phyloP scores from a whole-genome alignment of 2,329 filamentous ascomycete genomes.

The Xylariaceae sp. region DNA sequence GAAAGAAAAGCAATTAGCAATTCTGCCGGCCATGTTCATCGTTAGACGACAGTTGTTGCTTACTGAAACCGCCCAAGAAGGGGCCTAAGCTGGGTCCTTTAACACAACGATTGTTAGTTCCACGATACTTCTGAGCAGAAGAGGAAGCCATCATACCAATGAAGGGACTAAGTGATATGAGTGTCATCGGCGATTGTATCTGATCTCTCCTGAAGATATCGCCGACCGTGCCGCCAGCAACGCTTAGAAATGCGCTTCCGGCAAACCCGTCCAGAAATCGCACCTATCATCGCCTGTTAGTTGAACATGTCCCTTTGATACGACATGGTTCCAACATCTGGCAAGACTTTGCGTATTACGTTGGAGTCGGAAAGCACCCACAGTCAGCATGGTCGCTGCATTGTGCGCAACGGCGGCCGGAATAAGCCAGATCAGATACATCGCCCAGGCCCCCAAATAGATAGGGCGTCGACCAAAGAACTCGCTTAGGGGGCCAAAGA shows the following conservation, averaged over 20 bases:
- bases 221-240: constrained; percentile 80
- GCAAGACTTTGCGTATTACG: neutral
- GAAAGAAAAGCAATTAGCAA: neutral
- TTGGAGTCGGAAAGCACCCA: constrained; percentile 15
- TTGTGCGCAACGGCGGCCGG: constrained; percentile 78
- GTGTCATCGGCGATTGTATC: constrained; percentile 75
- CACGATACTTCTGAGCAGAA: neutral
- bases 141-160: constrained; percentile 33
- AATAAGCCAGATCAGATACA: constrained; percentile 75
- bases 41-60: neutral
- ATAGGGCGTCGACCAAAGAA: constrained; percentile 81
- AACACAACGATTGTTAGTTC: constrained; percentile 6
- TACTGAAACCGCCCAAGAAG: constrained; percentile 65
- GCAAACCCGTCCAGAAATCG: constrained; percentile 74
- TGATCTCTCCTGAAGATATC: constrained; percentile 67
- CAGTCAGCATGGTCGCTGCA: constrained; percentile 70
- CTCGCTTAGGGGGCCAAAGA: constrained; percentile 60
- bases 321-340: neutral
- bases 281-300: constrained; percentile 30
- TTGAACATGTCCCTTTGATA: neutral
- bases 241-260: constrained; percentile 63
- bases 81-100: constrained; percentile 53
- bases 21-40: too few relatives aligned
- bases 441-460: constrained; percentile 67
- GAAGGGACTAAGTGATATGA: constrained; percentile 65